phyloP scores from a whole-genome alignment of 2,329 filamentous ascomycete genomes.

The Pseudofabraea citricarpa region DNA sequence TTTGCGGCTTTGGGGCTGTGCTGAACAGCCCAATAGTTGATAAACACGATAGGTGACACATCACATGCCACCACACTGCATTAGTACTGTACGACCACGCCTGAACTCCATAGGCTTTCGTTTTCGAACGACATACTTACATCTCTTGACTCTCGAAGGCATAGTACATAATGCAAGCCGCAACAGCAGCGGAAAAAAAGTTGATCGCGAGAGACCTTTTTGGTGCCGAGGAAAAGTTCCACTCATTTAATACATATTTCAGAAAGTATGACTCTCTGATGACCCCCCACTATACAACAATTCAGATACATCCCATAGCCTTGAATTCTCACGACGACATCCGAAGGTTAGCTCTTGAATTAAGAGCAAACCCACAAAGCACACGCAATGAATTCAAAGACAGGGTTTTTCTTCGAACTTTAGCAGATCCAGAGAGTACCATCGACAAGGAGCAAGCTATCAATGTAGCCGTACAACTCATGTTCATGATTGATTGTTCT shows the following conservation, averaged over 20 bases:
- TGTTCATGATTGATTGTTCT: conserved; percentile 10
- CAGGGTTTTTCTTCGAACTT: conserved; percentile 4
- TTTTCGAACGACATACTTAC: not conserved
- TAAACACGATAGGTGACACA: not conserved
- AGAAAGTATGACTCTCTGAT: conserved; percentile 4
- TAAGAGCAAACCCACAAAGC: conserved; percentile 8
- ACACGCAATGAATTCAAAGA: conserved; percentile 7
- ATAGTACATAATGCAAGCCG: conserved; percentile 2
- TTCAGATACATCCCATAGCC: conserved; percentile 5
- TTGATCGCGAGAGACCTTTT: conserved; percentile 6
- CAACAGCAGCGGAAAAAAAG: conserved; percentile 5
- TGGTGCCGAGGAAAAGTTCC: conserved; percentile 4
- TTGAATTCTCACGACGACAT: conserved; percentile 10
- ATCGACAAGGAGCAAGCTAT: conserved; percentile 6
- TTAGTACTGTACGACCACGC: not conserved
- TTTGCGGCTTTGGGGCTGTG: not conserved
- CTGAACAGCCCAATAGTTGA: not conserved
- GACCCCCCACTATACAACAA: conserved; percentile 4
- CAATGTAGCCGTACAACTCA: conserved; percentile 9
- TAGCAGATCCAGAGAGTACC: conserved; percentile 4
- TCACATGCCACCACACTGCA: not conserved
- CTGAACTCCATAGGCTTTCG: not conserved
- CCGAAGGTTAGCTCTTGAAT: conserved; percentile 5
- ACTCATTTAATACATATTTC: conserved; percentile 6
- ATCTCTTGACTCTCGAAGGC: not conserved